These are phyloP conservation scores for Nosema granulosis DNA, from an alignment of 371 early-diverging fungal species.

Conservation along the genomic window DNA sequence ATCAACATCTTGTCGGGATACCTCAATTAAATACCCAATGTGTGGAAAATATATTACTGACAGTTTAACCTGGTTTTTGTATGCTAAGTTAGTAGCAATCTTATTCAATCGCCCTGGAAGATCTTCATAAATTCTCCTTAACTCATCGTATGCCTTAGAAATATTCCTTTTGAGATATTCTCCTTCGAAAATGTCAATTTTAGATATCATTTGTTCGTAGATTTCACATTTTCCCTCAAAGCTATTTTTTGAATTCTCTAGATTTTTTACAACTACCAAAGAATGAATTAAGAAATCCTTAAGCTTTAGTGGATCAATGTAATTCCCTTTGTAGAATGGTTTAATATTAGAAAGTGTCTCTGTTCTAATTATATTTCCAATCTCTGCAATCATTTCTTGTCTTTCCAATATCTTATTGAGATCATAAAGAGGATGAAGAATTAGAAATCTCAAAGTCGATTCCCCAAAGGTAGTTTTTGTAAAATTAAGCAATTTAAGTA, in stretches of 20 bases:
- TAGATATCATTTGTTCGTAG: not conserved
- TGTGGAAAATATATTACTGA: slow-evolving; percentile 50
- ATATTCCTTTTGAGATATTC: not conserved
- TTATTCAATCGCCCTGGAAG: slow-evolving; percentile 28
- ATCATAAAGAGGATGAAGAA: not conserved
- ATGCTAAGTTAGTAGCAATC: slow-evolving; percentile 24
- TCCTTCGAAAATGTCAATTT: slow-evolving; percentile 2
- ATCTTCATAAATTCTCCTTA: slow-evolving; percentile 16
- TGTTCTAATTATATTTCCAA: not conserved
- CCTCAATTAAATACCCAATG: slow-evolving; percentile 48
- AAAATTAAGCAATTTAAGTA: too few relatives aligned
- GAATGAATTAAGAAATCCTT: not conserved
- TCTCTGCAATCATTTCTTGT: not conserved
- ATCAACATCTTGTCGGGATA: too few relatives aligned
- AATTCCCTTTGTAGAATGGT: not conserved
- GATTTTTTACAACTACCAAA: not conserved
- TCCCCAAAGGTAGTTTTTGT: slow-evolving; percentile 1
- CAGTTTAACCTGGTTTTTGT: slow-evolving; percentile 3
- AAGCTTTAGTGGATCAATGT: not conserved
- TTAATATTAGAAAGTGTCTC: not conserved
- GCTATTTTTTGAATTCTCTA: not conserved
- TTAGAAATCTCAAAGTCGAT: not conserved
- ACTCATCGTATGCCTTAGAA: slow-evolving; percentile 5
- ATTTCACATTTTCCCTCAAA: not conserved
- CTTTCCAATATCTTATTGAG: not conserved